Conservation (phyloP, 2,329 filamentous ascomycete genomes). For the Penicillium sp. region DNA sequence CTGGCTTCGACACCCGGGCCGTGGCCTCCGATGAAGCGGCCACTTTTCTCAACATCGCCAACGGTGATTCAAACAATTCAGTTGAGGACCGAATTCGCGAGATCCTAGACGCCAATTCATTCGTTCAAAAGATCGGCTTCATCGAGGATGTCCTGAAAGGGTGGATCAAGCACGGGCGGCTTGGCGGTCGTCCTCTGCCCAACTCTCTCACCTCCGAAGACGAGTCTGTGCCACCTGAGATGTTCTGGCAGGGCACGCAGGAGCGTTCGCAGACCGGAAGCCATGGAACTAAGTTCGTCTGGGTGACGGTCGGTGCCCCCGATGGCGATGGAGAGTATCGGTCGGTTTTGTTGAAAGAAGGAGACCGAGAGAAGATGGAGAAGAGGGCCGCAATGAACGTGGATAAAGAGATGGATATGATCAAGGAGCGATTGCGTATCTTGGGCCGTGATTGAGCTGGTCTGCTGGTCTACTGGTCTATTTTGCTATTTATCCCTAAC, state of each 20-base stretch:
- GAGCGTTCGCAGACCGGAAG: slow-evolving; percentile 41
- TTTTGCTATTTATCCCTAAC: slow-evolving; percentile 17
- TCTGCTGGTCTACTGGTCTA: background rate
- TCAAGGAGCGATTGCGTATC: slow-evolving; percentile 30
- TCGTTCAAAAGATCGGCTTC: slow-evolving; percentile 44
- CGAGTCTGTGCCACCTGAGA: slow-evolving; percentile 23
- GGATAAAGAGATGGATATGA: slow-evolving; percentile 30
- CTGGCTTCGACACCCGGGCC: slow-evolving; percentile 44
- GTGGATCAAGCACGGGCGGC: slow-evolving; percentile 39
- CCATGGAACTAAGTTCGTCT: slow-evolving; percentile 52
- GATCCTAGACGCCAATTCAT: slow-evolving; percentile 46
- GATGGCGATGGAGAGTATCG: slow-evolving; percentile 47
- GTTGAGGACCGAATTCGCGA: slow-evolving; percentile 41
- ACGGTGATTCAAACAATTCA: slow-evolving; percentile 33
- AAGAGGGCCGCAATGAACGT: slow-evolving; percentile 19
- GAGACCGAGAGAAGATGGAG: slow-evolving; percentile 12
- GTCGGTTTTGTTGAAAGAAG: slow-evolving; percentile 36
- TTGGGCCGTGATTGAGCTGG: slow-evolving; percentile 22
- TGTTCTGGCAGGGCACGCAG: slow-evolving; percentile 44
- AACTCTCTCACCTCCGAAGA: slow-evolving; percentile 12
- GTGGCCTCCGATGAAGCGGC: slow-evolving; percentile 43
- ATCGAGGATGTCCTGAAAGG: slow-evolving; percentile 41
- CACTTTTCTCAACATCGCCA: slow-evolving; percentile 42
- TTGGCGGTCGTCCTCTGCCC: slow-evolving; percentile 34
- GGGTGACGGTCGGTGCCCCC: slow-evolving; percentile 51